phyloP scores from a whole-genome alignment of 2,329 filamentous ascomycete species.

The Alternaria longipes region DNA sequence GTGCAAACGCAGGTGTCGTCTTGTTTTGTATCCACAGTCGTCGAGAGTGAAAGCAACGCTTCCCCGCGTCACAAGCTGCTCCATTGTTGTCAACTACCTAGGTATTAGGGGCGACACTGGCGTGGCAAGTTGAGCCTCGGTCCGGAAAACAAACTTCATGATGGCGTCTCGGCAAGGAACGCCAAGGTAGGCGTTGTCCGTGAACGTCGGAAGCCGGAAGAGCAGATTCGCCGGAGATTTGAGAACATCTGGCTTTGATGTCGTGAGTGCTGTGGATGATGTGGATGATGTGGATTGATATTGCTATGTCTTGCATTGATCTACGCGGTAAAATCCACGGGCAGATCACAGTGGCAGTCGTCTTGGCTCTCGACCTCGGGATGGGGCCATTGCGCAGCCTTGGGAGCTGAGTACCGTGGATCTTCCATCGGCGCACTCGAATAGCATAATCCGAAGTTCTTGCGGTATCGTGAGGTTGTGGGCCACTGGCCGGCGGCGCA shows the following conservation, averaged over 20 bases:
- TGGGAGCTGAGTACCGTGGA: neutral
- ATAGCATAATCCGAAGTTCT: slow-evolving; percentile 9
- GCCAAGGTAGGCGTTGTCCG: neutral
- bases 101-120: neutral
- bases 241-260: neutral
- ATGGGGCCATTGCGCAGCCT: neutral
- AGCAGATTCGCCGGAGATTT: neutral
- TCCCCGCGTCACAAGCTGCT: slow-evolving; percentile 7
- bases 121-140: slow-evolving; percentile 15
- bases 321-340: neutral
- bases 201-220: slow-evolving; percentile 8
- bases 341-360: neutral
- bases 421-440: slow-evolving; percentile 1
- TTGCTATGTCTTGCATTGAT: slow-evolving; percentile 7
- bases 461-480: slow-evolving; percentile 17
- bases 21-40: slow-evolving; percentile 1
- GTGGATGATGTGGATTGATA: neutral
- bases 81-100: slow-evolving; percentile 7
- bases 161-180: neutral
- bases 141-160: slow-evolving; percentile 4
- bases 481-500: slow-evolving; percentile 13
- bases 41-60: slow-evolving; percentile 3
- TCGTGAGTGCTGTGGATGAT: neutral
- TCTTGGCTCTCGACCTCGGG: neutral
- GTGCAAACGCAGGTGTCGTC: slow-evolving; percentile 6